phyloP scores from a whole-genome alignment of 106 monocot genomes.

The Dioscorea dumetorum region DNA sequence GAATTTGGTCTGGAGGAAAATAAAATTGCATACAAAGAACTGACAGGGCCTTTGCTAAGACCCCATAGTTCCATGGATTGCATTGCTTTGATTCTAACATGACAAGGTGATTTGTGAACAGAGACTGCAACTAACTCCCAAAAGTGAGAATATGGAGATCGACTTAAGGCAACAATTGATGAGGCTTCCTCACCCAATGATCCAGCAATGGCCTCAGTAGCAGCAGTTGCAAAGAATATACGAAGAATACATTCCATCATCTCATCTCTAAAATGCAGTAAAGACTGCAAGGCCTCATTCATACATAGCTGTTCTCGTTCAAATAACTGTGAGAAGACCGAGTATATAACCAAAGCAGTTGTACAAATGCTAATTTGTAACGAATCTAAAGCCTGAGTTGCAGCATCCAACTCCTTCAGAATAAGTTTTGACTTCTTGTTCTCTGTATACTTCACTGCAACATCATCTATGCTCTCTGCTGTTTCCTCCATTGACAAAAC shows the following conservation, averaged over 20 bases:
- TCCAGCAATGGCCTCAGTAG: constrained; percentile 65
- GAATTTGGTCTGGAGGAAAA: constrained; percentile 56
- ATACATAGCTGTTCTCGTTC: constrained; percentile 27
- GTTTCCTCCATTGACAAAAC: constrained; percentile 82
- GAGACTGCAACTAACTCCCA: constrained; percentile 71
- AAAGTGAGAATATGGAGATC: constrained; percentile 45
- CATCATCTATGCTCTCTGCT: constrained; percentile 61
- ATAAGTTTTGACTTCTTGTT: constrained; percentile 16
- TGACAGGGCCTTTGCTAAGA: constrained; percentile 66
- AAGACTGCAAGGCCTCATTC: constrained; percentile 18
- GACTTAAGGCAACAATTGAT: constrained; percentile 49
- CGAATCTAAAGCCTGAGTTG: constrained; percentile 42
- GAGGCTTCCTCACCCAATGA: constrained; percentile 47
- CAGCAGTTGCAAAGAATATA: constrained; percentile 68
- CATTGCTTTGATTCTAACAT: constrained; percentile 44
- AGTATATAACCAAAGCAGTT: constrained; percentile 48
- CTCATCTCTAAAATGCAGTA: constrained; percentile 32
- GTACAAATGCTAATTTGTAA: constrained; percentile 34
- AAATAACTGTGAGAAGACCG: constrained; percentile 30
- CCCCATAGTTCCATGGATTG: constrained; percentile 91
- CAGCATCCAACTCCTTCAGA: constrained; percentile 39
- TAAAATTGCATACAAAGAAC: constrained; percentile 69
- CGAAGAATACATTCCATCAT: constrained; percentile 66
- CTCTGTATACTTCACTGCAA: constrained; percentile 14
- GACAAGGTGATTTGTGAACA: constrained; percentile 48